phyloP scores from a whole-genome alignment of 495 filamentous ascomycete species.

The Arthonia radiata region DNA sequence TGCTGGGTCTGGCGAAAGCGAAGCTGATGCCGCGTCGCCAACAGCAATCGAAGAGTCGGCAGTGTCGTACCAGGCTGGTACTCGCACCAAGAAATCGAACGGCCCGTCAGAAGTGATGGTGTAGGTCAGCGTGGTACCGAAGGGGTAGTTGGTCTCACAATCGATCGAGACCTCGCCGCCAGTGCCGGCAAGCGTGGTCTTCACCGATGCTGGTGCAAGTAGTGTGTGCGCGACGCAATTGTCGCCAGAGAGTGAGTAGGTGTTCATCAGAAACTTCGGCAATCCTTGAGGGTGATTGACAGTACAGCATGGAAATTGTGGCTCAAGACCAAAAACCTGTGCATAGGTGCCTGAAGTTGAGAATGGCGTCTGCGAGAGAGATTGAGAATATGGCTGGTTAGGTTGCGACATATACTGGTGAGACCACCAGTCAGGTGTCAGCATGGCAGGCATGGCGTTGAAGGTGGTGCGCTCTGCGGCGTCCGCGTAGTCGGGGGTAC shows the following conservation, averaged over 20 bases:
- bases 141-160: constrained; percentile 28
- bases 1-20: constrained; percentile 5
- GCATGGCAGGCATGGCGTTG: constrained; percentile 30
- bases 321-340: constrained; percentile 21
- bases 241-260: constrained; percentile 8
- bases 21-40: constrained; percentile 1
- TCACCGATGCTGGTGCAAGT: constrained; percentile 15
- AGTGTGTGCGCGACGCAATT: constrained; percentile 19
- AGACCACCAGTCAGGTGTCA: constrained; percentile 34
- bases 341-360: constrained; percentile 21
- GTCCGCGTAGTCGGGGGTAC: constrained; percentile 29
- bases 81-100: constrained; percentile 24
- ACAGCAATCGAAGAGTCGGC: constrained; percentile 3
- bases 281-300: constrained; percentile 37
- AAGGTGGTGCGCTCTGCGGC: constrained; percentile 30
- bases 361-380: constrained; percentile 22
- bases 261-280: constrained; percentile 26
- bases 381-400: constrained; percentile 27
- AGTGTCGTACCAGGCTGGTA: constrained; percentile 22
- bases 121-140: constrained; percentile 22
- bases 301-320: constrained; percentile 27
- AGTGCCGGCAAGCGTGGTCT: constrained; percentile 9
- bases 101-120: constrained; percentile 15
- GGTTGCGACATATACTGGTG: constrained; percentile 29
- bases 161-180: constrained; percentile 9